Evolutionary conservation across 768 basidiomycete genomes (phyloP).

Genomic region (Lepiota brunneoincarnata): DNA sequence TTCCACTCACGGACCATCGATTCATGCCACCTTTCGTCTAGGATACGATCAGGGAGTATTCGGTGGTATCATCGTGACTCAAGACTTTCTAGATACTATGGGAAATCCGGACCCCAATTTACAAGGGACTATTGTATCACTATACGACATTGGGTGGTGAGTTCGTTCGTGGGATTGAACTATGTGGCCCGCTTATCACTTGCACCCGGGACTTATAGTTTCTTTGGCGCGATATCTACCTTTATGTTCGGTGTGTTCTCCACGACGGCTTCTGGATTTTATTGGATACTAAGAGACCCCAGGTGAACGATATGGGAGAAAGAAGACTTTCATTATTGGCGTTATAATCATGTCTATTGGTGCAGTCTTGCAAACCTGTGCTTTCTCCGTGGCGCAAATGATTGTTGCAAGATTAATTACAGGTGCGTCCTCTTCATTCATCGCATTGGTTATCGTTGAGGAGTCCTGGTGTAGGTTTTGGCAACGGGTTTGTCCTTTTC

Average conservation of each 20-base stretch:
- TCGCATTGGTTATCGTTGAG: background rate
- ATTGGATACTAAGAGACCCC: background rate
- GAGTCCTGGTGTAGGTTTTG: constrained; percentile 28
- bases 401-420: constrained; percentile 48
- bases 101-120: constrained; percentile 42
- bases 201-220: constrained; percentile 22
- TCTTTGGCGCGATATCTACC: constrained; percentile 44
- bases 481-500: constrained; percentile 35
- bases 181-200: background rate
- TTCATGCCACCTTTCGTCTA: constrained; percentile 11
- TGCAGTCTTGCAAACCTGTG: constrained; percentile 45
- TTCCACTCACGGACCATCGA: background rate
- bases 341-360: constrained; percentile 52
- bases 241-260: constrained; percentile 32
- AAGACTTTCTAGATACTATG: constrained; percentile 43
- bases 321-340: constrained; percentile 47
- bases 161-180: constrained; percentile 5
- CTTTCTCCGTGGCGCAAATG: constrained; percentile 44
- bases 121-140: constrained; percentile 47
- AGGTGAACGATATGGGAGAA: constrained; percentile 43
- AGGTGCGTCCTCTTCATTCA: constrained; percentile 23
- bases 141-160: constrained; percentile 51
- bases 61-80: constrained; percentile 49
- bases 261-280: background rate
- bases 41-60: constrained; percentile 55